phyloP scores from a whole-genome alignment of 2,329 filamentous ascomycete genomes.

The Pezicula radicicola region DNA sequence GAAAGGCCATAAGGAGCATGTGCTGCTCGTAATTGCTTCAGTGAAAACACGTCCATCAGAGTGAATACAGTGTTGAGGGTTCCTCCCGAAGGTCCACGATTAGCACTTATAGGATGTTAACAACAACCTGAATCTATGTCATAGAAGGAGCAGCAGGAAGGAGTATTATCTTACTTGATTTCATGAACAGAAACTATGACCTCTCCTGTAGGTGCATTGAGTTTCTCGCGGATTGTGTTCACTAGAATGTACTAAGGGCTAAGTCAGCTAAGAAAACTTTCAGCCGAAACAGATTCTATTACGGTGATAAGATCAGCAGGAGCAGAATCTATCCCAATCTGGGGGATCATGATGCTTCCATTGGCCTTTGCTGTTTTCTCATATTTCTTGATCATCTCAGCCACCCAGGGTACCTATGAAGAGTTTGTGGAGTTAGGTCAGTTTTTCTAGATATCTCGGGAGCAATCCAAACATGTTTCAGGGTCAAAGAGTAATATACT shows the following conservation, averaged over 20 bases:
- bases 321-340: constrained; percentile 58
- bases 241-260: constrained; percentile 32
- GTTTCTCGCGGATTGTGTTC: constrained; percentile 44
- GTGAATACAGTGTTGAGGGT: constrained; percentile 66
- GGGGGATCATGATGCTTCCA: constrained; percentile 59
- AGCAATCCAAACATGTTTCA: no score
- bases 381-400: constrained; percentile 59
- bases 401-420: constrained; percentile 43
- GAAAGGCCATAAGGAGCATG: constrained; percentile 53
- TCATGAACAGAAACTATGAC: constrained; percentile 48
- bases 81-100: constrained; percentile 53
- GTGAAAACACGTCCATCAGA: constrained; percentile 49
- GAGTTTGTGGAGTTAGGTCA: no score
- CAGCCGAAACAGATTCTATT: no score
- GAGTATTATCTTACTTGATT: constrained; percentile 30
- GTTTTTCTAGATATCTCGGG: no score
- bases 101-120: constrained; percentile 13
- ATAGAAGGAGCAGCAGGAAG: not conserved
- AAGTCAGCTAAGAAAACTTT: no score
- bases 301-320: no score
- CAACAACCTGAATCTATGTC: not conserved
- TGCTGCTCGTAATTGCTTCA: constrained; percentile 44
- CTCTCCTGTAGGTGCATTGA: constrained; percentile 48
- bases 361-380: constrained; percentile 47
- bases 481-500: no score